A percentile compares a stretch with the other conserved stretches of the same genome.
Conservation (phyloP, 2,329 filamentous ascomycete species). For the Juglanconis sp. region DNA sequence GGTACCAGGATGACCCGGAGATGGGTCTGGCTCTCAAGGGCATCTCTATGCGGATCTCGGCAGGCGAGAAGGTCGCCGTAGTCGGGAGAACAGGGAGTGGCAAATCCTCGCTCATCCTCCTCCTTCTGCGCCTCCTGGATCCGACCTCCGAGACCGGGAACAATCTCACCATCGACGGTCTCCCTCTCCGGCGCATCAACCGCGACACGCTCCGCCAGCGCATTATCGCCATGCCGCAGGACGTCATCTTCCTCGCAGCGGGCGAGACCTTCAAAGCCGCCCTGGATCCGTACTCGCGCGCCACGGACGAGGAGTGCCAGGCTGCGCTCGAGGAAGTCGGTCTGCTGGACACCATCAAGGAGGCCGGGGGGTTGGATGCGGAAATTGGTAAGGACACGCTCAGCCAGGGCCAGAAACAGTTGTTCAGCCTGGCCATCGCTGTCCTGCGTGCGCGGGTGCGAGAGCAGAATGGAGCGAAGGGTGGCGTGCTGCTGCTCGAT, state of each 20-base stretch:
- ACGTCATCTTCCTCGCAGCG: slow-evolving; percentile 48
- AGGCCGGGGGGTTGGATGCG: slow-evolving; percentile 32
- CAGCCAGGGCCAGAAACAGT: slow-evolving; percentile 49
- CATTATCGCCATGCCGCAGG: slow-evolving; percentile 52
- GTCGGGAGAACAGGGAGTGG: slow-evolving; percentile 45
- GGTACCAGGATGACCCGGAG: neutral
- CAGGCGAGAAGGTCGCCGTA: slow-evolving; percentile 37
- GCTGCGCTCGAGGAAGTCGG: slow-evolving; percentile 33
- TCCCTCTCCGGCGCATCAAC: slow-evolving; percentile 35
- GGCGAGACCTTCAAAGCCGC: slow-evolving; percentile 39
- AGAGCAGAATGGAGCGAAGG: neutral
- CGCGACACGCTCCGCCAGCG: slow-evolving; percentile 41
- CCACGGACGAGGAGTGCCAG: slow-evolving; percentile 32
- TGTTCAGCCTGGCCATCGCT: slow-evolving; percentile 52
- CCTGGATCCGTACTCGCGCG: slow-evolving; percentile 36
- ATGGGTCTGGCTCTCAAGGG: slow-evolving; percentile 24
- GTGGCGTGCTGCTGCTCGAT: slow-evolving; percentile 16
- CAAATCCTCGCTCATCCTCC: slow-evolving; percentile 41
- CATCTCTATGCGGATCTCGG: slow-evolving; percentile 27
- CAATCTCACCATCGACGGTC: slow-evolving; percentile 42
- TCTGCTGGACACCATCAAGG: slow-evolving; percentile 30
- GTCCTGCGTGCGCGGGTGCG: slow-evolving; percentile 32
- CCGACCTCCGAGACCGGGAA: slow-evolving; percentile 25
- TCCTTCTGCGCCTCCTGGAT: slow-evolving; percentile 40
- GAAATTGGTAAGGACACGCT: slow-evolving; percentile 46